Conservation (phyloP, 768 basidiomycete genomes). For the Tulasnella sp. region DNA sequence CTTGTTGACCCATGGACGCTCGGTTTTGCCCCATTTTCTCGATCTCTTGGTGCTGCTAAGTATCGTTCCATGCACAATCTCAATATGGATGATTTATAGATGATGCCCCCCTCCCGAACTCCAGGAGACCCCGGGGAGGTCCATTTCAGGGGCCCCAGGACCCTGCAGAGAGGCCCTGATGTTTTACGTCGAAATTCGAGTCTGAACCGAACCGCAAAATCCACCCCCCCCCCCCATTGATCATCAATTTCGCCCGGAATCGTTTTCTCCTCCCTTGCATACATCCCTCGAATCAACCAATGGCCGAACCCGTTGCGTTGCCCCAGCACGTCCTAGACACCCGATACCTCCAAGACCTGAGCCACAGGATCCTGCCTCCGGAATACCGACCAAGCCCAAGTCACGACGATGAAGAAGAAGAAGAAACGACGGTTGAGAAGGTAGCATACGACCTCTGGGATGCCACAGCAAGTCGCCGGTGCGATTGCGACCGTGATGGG, state of each 20-base stretch:
- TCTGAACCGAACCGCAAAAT: too few relatives aligned
- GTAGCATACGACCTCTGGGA: not conserved
- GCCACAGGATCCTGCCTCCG: not conserved
- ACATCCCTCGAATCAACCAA: not conserved
- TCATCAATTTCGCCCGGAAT: not conserved
- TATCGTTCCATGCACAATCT: too few relatives aligned
- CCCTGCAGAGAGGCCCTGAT: too few relatives aligned
- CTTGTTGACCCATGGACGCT: too few relatives aligned
- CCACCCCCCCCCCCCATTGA: too few relatives aligned
- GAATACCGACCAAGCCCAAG: not conserved
- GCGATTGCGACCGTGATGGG: not conserved
- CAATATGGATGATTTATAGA: too few relatives aligned
- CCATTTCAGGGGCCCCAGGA: too few relatives aligned
- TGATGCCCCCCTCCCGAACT: too few relatives aligned
- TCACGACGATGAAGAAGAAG: not conserved
- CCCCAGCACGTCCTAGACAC: not conserved
- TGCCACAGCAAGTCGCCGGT: not conserved
- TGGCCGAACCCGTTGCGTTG: not conserved
- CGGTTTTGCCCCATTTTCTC: too few relatives aligned
- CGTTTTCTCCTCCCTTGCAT: not conserved
- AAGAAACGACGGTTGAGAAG: not conserved
- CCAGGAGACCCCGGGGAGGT: too few relatives aligned
- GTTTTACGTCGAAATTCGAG: too few relatives aligned
- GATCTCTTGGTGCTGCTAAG: too few relatives aligned
- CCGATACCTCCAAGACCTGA: not conserved